A percentile compares a stretch with the other conserved stretches of the same genome.
phyloP scores from a whole-genome alignment of 2,329 filamentous ascomycete genomes.

The Camillea tinctor region DNA sequence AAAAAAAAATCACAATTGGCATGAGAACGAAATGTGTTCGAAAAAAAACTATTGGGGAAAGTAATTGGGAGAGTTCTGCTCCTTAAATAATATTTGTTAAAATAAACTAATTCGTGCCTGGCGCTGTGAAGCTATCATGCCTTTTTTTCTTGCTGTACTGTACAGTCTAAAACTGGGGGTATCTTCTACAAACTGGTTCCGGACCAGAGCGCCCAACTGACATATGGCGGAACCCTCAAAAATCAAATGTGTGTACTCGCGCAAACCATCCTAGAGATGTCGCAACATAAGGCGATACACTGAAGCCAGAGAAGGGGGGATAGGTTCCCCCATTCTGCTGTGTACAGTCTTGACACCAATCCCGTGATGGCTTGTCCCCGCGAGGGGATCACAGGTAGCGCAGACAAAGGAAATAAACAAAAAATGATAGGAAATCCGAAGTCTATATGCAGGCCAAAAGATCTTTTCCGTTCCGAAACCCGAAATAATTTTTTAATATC shows the following conservation, averaged over 20 bases:
- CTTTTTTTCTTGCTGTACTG: slow-evolving; percentile 31
- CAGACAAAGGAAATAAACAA: slow-evolving; percentile 25
- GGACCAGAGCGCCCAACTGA: slow-evolving; percentile 31
- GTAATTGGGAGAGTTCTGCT: slow-evolving; percentile 23
- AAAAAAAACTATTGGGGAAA: slow-evolving; percentile 1
- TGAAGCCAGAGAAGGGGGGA: slow-evolving; percentile 11
- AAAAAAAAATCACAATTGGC: no score
- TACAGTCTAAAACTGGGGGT: slow-evolving; percentile 38
- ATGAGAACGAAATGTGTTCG: neutral
- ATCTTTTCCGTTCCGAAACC: slow-evolving; percentile 32
- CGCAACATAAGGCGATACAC: slow-evolving; percentile 24
- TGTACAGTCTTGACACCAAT: slow-evolving; percentile 27
- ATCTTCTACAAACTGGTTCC: slow-evolving; percentile 38
- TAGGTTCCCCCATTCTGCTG: slow-evolving; percentile 21
- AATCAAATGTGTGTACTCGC: slow-evolving; percentile 14
- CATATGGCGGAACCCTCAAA: slow-evolving; percentile 29
- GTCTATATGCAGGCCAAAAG: slow-evolving; percentile 35
- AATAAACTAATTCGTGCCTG: slow-evolving; percentile 24
- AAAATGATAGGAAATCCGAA: slow-evolving; percentile 23
- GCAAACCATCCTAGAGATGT: slow-evolving; percentile 24
- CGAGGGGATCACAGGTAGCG: slow-evolving; percentile 19
- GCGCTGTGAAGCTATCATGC: slow-evolving; percentile 34
- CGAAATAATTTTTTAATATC: slow-evolving; percentile 26
- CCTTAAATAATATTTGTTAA: slow-evolving; percentile 27
- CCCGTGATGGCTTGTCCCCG: slow-evolving; percentile 19